Base-by-base conservation (phyloP, 257 asterid species). In the Salvia splendens region DNA sequence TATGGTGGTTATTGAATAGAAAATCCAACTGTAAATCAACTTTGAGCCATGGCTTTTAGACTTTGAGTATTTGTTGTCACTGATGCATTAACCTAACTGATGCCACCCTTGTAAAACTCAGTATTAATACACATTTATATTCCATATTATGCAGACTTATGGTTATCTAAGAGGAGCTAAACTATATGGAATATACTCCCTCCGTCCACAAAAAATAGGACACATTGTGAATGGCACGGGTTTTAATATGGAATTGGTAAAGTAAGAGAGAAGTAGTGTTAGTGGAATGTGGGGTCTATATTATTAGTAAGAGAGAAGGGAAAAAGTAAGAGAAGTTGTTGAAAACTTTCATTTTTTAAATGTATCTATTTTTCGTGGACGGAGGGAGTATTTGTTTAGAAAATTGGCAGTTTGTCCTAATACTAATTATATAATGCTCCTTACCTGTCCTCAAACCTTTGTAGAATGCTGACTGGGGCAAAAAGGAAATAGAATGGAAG, bases 401-500 rank as follows among this genome's bases (percentile, higher is more conserved):
- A 40, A n/a, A 61, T 46, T 60, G 10, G 14, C 32, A 14, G 20
- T 69, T 41, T n/a, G 10, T 41, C 50, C 43, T 53, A 2, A 9
- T 50, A 67, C 52, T 35, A 20, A 51, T 24, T 33, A 32, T 58
- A 35, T 14, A 69, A 50, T 35, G 17, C 58, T 57, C 54, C 17
- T 49, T 78, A 53, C 35, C 12, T 65, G 68, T 68, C 53, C 17
- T 69, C 36, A 40, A 55, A 45, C 52, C 30, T 74, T 46, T 67
- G 79, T 84, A 92, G 96, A 75, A 70, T 28, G 77, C 70, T 12
- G 86, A 82, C 5, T 87, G 86, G 87, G 75, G 76, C 46, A 79
- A 74, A 77, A 86, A 84, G 79, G 94, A 87, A 82, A 65, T 48
- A n/a, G 82, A 80, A 50, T 93, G 90, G 92, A 81, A 75, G 85